phyloP scores from a whole-genome alignment of 257 asterid genomes.

The Przewalskia tangutica region DNA sequence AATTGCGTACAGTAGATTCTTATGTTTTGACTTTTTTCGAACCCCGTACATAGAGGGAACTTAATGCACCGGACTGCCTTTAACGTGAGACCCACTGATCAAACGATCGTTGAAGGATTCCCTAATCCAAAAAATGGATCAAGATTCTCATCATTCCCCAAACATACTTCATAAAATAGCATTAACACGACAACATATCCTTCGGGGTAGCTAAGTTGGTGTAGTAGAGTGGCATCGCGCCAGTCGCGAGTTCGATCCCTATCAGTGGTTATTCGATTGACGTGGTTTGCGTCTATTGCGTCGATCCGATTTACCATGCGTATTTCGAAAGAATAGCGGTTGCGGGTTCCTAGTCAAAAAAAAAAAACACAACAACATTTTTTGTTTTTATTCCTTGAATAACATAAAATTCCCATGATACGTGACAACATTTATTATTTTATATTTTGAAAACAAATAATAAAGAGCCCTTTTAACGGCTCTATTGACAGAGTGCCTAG shows the following conservation, averaged over 20 bases:
- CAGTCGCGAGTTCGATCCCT: too few species aligned
- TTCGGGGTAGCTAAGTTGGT: too few species aligned
- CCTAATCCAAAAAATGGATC: constrained; percentile 30
- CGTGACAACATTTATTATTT: constrained; percentile 7
- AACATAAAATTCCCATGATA: neutral
- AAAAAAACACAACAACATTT: neutral
- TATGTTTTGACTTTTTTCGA: too few species aligned
- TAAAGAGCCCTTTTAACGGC: constrained; percentile 38
- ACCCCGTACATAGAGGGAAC: too few species aligned
- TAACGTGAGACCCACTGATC: neutral
- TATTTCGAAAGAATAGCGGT: too few species aligned
- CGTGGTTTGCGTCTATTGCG: too few species aligned
- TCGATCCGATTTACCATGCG: too few species aligned
- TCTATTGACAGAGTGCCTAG: constrained; percentile 24
- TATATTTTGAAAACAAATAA: neutral
- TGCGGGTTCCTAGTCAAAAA: too few species aligned
- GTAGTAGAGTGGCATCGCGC: too few species aligned
- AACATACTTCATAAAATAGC: neutral
- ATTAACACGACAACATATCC: neutral
- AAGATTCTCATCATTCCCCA: constrained; percentile 22
- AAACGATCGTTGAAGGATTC: constrained; percentile 25
- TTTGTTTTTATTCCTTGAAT: neutral
- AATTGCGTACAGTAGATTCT: too few species aligned
- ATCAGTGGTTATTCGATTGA: too few species aligned
- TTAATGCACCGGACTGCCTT: too few species aligned